Conservation (phyloP, 2,329 filamentous ascomycete genomes). For the Emmonsia crescens region DNA sequence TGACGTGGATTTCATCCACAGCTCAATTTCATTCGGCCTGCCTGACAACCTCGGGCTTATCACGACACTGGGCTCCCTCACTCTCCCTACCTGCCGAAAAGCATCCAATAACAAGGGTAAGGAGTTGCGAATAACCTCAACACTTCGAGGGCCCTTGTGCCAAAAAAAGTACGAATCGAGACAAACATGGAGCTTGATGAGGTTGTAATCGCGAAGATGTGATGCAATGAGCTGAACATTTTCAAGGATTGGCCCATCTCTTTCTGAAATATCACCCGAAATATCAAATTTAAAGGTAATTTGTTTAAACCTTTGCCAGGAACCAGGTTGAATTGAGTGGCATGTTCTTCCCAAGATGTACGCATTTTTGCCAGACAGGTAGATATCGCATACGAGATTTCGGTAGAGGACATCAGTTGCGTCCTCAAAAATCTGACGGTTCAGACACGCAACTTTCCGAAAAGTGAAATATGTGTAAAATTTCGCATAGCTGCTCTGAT, state of each 20-base stretch:
- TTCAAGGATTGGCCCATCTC: neutral
- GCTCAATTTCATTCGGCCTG: conserved; percentile 1
- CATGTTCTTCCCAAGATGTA: conserved; percentile 8
- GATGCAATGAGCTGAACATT: conserved; percentile 4
- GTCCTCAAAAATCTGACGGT: conserved; percentile 9
- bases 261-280: neutral
- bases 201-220: conserved; percentile 4
- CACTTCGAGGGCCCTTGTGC: neutral
- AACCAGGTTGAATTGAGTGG: conserved; percentile 7
- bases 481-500: conserved; percentile 2
- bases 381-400: conserved; percentile 7
- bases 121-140: neutral
- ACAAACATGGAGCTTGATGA: conserved; percentile 6
- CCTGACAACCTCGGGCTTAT: neutral
- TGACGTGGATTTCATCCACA: neutral
- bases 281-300: neutral
- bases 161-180: neutral
- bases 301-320: conserved; percentile 8
- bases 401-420: conserved; percentile 7
- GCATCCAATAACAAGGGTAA: conserved; percentile 6
- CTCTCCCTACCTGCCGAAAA: conserved; percentile 8
- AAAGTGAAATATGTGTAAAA: conserved; percentile 7
- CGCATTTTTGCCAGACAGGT: neutral
- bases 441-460: conserved; percentile 4
- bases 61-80: conserved; percentile 1